phyloP scores from a whole-genome alignment of 2,329 filamentous ascomycete genomes.

The Xenoacremonium recifei region DNA sequence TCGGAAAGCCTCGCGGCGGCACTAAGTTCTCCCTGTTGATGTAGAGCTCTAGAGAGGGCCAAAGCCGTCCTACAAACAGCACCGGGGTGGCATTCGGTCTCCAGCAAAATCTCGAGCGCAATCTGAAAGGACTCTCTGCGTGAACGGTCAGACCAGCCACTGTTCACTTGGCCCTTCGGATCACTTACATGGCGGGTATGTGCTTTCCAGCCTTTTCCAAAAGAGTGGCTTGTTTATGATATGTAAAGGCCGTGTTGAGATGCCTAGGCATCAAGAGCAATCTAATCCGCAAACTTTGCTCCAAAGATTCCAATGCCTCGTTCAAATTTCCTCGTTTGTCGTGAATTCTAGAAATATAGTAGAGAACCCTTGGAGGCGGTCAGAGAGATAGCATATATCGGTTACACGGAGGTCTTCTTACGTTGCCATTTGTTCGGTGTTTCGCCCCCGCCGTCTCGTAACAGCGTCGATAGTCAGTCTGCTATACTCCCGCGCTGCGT shows the following conservation, averaged over 20 bases:
- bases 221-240: too few species aligned
- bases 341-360: not conserved
- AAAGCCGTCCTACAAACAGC: not conserved
- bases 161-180: too few species aligned
- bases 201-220: too few species aligned
- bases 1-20: not conserved
- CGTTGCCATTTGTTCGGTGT: not conserved
- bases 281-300: not conserved
- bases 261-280: not conserved
- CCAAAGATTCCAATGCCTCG: not conserved
- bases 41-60: not conserved
- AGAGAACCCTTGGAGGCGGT: not conserved
- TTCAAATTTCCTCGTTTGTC: not conserved
- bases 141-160: too few species aligned
- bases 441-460: not conserved
- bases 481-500: not conserved
- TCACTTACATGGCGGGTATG: too few species aligned
- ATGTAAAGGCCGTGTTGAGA: not conserved
- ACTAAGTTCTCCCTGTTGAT: not conserved
- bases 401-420: not conserved
- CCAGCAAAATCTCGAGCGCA: too few species aligned
- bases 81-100: not conserved
- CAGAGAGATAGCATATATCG: not conserved
- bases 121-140: not conserved
- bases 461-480: not conserved